A percentile compares a stretch with the other conserved stretches of the same genome.
phyloP scores from a whole-genome alignment of 306 rosid genomes.

The Clitoria ternatea region DNA sequence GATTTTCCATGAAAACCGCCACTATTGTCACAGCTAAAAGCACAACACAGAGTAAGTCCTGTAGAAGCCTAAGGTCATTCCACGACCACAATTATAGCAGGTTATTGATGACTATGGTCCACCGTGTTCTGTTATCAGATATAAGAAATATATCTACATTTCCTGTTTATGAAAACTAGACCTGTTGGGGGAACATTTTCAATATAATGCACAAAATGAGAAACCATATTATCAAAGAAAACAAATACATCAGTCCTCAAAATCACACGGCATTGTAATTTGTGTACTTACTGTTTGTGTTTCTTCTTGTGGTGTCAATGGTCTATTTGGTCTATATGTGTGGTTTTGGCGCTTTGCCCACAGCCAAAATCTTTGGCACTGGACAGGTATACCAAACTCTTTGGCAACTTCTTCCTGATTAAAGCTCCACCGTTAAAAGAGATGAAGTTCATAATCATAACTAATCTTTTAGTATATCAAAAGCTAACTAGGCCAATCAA shows the following conservation, averaged over 20 bases:
- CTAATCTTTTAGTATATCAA: neutral
- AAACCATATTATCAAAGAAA: neutral
- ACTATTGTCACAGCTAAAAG: neutral
- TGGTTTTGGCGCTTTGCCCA: constrained; percentile 97
- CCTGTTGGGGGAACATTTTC: neutral
- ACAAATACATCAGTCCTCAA: neutral
- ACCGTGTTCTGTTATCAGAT: neutral
- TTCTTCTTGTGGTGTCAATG: constrained; percentile 72
- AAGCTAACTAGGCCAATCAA: neutral
- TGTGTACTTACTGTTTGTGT: constrained; percentile 57
- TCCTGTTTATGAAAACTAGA: neutral
- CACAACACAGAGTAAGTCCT: neutral
- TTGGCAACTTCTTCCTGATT: constrained; percentile 84
- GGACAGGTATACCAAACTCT: constrained; percentile 80
- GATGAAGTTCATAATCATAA: constrained; percentile 1
- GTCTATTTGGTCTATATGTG: constrained; percentile 80
- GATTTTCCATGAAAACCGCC: neutral
- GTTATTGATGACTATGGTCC: neutral
- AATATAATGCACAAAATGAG: neutral
- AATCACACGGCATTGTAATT: neutral
- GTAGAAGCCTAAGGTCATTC: neutral
- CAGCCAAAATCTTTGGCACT: constrained; percentile 79
- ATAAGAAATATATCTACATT: neutral
- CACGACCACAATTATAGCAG: neutral
- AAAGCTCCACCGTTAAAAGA: constrained; percentile 17